Percentiles rank a stretch among this genome's conserved stretches.
Evolutionary conservation across 495 filamentous ascomycete species (phyloP).

Genomic region (Podospora australis): DNA sequence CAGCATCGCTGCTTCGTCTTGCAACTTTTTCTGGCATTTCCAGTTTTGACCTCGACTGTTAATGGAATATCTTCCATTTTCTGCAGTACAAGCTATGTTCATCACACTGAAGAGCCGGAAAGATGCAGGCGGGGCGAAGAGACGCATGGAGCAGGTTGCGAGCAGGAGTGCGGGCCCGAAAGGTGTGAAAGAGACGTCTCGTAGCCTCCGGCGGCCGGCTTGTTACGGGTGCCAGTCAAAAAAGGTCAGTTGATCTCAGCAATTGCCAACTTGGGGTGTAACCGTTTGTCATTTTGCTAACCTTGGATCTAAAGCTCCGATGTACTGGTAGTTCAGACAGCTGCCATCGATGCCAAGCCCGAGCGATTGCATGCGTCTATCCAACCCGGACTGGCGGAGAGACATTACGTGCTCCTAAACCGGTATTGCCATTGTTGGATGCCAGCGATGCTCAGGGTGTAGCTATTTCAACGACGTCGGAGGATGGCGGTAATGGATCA

Average conservation of each 20-base stretch:
- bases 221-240: constrained; percentile 9
- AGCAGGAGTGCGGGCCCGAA: constrained; percentile 1
- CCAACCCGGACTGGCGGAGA: background rate
- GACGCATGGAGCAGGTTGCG: constrained; percentile 9
- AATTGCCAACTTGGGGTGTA: background rate
- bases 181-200: background rate
- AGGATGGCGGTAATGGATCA: too few relatives aligned
- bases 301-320: constrained; percentile 4
- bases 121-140: background rate
- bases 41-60: too few relatives aligned
- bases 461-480: too few relatives aligned
- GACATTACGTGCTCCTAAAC: too few relatives aligned
- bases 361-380: constrained; percentile 7
- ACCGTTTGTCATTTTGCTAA: background rate
- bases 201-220: constrained; percentile 4
- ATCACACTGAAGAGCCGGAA: constrained; percentile 3
- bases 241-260: constrained; percentile 5
- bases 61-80: too few relatives aligned
- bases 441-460: too few relatives aligned
- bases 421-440: too few relatives aligned
- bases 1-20: too few relatives aligned
- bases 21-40: too few relatives aligned
- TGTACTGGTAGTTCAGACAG: constrained; percentile 8
- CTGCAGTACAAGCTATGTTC: too few relatives aligned
- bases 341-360: constrained; percentile 6